Evolutionary conservation across 371 early-diverging fungal genomes (phyloP), one percentile per base, ranked within the genome.

Genomic region (Amoeboaphelidium occidentale): DNA sequence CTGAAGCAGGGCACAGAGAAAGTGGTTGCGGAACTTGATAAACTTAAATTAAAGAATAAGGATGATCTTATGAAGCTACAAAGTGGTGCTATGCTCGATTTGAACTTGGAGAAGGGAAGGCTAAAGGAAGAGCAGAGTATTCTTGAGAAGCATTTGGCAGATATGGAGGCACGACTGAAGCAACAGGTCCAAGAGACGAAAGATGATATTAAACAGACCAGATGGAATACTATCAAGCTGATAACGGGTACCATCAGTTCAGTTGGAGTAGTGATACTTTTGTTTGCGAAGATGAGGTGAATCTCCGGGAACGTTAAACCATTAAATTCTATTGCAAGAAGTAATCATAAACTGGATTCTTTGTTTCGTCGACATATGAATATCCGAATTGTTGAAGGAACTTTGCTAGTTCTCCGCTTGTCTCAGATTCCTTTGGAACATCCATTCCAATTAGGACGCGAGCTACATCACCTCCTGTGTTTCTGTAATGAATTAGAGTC

Each of bases 401-500:
- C 10, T 22, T 39, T 22, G 22, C 39, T 17, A 47, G 24, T 22
- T 21, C 32, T 32, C 25, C 39, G 23, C 32, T 2, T 17, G 4
- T 22, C 6, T 23, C 44, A 39, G 27, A 27, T 1, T 51, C 53
- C 12, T 73, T 69, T 21, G 86, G 84, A 17, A 91, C 89, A 63
- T 92, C 90, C 42, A 94, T 71, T 21, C 91, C 96, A 6, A 82
- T 78, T 53, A 92, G 63, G 1, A 92, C 88, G 55, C 79, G 79
- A 39, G 82, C 90, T 63, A 84, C 78, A 61, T 94, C 92, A 52
- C 83, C 86, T 25, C 96, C 96, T 59, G 81, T 78, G 61, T 94
- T 88, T 43, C 93, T 75, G 65, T 94, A 90, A 60, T 91, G 89
- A 70, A 90, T 88, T n/a, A 90, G 64, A 0, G 86, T 76, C n/a